Percentiles rank a stretch among this genome's conserved stretches.
phyloP scores from a whole-genome alignment of 1,284 basidiomycete species.

The Termitomyces sp. region DNA sequence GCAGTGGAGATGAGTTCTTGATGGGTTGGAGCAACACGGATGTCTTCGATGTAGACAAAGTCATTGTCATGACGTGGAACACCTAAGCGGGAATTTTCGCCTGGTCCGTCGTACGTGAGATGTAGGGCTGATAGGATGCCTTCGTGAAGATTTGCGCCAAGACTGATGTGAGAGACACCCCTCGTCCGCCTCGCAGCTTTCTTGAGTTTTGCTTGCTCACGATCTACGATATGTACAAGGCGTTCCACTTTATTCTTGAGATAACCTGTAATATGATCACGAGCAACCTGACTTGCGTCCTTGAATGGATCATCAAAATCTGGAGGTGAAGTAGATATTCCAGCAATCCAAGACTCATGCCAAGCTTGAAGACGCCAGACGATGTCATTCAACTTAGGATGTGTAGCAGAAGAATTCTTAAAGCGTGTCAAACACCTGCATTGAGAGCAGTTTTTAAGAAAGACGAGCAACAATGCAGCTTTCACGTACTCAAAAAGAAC shows the following conservation, averaged over 20 bases:
- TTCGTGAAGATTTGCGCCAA: slow-evolving; percentile 20
- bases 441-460: slow-evolving; percentile 1
- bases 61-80: slow-evolving; percentile 64
- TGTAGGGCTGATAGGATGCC: slow-evolving; percentile 35
- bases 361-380: slow-evolving; percentile 40
- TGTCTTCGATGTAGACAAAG: slow-evolving; percentile 45
- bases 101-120: slow-evolving; percentile 51
- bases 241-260: slow-evolving; percentile 36
- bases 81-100: slow-evolving; percentile 42
- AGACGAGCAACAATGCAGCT: neutral
- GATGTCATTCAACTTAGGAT: slow-evolving; percentile 40
- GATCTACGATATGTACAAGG: slow-evolving; percentile 43
- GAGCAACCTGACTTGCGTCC: slow-evolving; percentile 32
- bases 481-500: slow-evolving; percentile 50
- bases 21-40: slow-evolving; percentile 60
- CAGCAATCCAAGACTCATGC: slow-evolving; percentile 44
- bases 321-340: slow-evolving; percentile 27
- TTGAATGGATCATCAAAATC: slow-evolving; percentile 32
- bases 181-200: slow-evolving; percentile 17
- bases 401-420: slow-evolving; percentile 46
- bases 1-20: slow-evolving; percentile 46
- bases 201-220: slow-evolving; percentile 32
- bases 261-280: slow-evolving; percentile 36
- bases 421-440: slow-evolving; percentile 55
- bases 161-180: neutral